Conservation (phyloP, 1,284 basidiomycete species). For the Pascua guehoae region DNA sequence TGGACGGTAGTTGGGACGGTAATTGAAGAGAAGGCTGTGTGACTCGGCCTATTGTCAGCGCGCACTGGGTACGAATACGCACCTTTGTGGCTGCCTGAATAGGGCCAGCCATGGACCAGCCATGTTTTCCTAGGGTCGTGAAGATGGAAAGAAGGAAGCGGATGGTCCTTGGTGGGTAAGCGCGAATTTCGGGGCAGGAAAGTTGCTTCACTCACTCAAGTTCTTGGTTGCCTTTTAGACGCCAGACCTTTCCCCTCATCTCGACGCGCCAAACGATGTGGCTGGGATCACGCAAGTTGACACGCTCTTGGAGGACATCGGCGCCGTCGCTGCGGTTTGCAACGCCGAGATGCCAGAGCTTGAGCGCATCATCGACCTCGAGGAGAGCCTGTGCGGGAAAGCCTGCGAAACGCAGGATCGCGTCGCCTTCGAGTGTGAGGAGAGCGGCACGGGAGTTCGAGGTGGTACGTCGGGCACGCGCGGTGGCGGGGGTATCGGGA, state of each 20-base stretch:
- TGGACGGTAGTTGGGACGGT: slow-evolving; percentile 21
- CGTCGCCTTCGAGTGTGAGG: slow-evolving; percentile 25
- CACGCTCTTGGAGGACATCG: slow-evolving; percentile 9
- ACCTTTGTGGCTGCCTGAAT: slow-evolving; percentile 36
- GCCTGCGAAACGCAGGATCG: slow-evolving; percentile 27
- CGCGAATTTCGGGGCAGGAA: neutral
- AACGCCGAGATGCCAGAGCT: slow-evolving; percentile 28
- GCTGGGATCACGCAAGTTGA: neutral
- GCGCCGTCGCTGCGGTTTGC: slow-evolving; percentile 18
- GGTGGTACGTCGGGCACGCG: neutral
- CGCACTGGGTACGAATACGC: neutral
- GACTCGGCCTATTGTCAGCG: slow-evolving; percentile 27
- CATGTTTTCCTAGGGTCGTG: slow-evolving; percentile 31
- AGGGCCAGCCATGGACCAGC: slow-evolving; percentile 30
- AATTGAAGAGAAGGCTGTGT: slow-evolving; percentile 39
- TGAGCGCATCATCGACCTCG: slow-evolving; percentile 23
- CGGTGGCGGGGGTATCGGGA: neutral
- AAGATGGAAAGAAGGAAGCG: slow-evolving; percentile 36
- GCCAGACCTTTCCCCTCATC: slow-evolving; percentile 38
- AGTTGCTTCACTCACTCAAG: slow-evolving; percentile 37
- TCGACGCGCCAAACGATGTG: slow-evolving; percentile 28
- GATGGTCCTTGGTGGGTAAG: slow-evolving; percentile 25
- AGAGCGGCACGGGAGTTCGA: slow-evolving; percentile 26
- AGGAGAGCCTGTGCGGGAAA: slow-evolving; percentile 27
- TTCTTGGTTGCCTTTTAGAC: slow-evolving; percentile 37